Evolutionary conservation across 2,329 filamentous ascomycete genomes (phyloP).

Genomic region (Epichloe uncinata): DNA sequence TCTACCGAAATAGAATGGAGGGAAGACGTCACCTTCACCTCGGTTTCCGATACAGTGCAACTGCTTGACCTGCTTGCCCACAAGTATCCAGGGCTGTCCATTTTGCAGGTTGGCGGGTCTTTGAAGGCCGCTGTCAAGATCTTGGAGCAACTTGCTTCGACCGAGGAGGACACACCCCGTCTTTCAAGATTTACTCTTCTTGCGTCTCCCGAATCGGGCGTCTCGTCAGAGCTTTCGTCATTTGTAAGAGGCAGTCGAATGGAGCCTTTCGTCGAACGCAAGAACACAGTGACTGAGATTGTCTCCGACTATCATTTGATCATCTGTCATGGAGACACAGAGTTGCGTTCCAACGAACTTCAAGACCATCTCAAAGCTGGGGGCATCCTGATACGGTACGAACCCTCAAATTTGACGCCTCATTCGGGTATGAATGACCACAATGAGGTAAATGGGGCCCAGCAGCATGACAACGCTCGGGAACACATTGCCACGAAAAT

Average conservation of each 20-base stretch:
- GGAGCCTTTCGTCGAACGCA: conserved; percentile 17
- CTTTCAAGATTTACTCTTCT: conserved; percentile 22
- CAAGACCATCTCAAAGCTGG: conserved; percentile 14
- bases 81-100: conserved; percentile 23
- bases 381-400: conserved; percentile 14
- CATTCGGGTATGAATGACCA: not conserved
- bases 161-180: conserved; percentile 14
- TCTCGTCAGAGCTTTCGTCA: conserved; percentile 2
- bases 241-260: conserved; percentile 8
- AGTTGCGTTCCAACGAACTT: conserved; percentile 8
- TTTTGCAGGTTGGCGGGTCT: conserved; percentile 26
- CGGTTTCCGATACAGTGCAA: conserved; percentile 10
- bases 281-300: conserved; percentile 10
- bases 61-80: conserved; percentile 23
- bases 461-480: not conserved
- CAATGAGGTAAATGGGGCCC: not conserved
- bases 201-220: conserved; percentile 5
- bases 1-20: conserved; percentile 37
- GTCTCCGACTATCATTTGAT: conserved; percentile 22
- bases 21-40: conserved; percentile 19
- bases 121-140: conserved; percentile 10
- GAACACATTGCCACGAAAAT: not conserved
- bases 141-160: conserved; percentile 15
- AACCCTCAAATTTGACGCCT: not conserved
- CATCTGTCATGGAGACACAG: conserved; percentile 11